Percentiles rank a stretch among this genome's conserved stretches.
These are phyloP conservation scores for Scheffersomyces segobiensis DNA, from an alignment of 1,139 yeast species.

Conservation along the genomic window DNA sequence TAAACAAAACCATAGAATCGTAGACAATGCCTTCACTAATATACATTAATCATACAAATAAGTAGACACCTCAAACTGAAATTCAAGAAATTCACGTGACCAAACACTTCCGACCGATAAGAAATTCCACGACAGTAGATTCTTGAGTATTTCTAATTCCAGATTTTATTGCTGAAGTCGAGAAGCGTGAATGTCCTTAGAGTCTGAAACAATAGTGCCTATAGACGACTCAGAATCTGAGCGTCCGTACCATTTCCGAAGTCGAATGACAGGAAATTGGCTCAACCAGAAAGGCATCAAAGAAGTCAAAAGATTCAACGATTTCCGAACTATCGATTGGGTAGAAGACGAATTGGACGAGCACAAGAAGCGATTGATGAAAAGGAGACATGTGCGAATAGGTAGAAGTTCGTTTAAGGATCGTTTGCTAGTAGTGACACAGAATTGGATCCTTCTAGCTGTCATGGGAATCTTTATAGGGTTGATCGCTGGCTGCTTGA, in stretches of 20 bases:
- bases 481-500: slow-evolving; percentile 74
- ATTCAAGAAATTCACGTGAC: neutral
- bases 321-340: slow-evolving; percentile 81
- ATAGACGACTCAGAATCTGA: neutral
- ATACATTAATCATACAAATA: neutral
- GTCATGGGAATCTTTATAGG: slow-evolving; percentile 78
- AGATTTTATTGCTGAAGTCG: neutral
- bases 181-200: neutral
- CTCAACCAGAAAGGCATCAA: slow-evolving; percentile 33
- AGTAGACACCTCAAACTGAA: neutral
- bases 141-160: neutral
- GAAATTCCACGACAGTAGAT: neutral
- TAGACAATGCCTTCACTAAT: neutral
- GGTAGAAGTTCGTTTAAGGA: slow-evolving; percentile 20
- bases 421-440: slow-evolving; percentile 48
- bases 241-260: slow-evolving; percentile 12
- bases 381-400: slow-evolving; percentile 14
- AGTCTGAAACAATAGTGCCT: neutral
- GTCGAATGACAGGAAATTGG: slow-evolving; percentile 39
- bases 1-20: neutral
- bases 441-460: slow-evolving; percentile 76
- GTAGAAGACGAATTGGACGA: slow-evolving; percentile 70
- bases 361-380: slow-evolving; percentile 40
- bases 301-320: slow-evolving; percentile 50
- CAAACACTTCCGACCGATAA: neutral